Percentiles rank a stretch among this genome's conserved stretches.
These are phyloP conservation scores for Bryopsis sp. DNA, from an alignment of 139 green algal genomes.

Conservation along the genomic window DNA sequence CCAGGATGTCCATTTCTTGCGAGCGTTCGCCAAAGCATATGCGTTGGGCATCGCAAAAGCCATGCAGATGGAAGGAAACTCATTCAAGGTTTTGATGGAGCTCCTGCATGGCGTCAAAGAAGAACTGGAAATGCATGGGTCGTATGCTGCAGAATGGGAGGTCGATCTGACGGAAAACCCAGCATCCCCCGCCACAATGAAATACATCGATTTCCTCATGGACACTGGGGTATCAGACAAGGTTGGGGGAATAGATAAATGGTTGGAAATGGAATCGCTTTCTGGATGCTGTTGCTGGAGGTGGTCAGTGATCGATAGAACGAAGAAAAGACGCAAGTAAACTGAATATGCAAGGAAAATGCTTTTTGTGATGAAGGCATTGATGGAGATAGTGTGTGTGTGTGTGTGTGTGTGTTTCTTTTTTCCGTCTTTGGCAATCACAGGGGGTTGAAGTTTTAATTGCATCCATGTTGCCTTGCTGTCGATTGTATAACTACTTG, in stretches of 20 bases:
- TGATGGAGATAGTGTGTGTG: too few species aligned
- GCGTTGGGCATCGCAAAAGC: constrained; percentile 32
- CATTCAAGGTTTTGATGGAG: constrained; percentile 9
- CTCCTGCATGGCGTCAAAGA: constrained; percentile 41
- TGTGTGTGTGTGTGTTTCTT: too few species aligned
- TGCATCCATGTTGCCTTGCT: constrained; percentile 62
- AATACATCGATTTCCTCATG: constrained; percentile 58
- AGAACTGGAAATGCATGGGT: constrained; percentile 55
- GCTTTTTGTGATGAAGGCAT: too few species aligned
- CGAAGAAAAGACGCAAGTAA: too few species aligned
- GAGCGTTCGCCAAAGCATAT: constrained; percentile 51
- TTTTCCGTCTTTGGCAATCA: neutral
- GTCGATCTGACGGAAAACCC: constrained; percentile 25
- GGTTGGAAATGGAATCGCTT: too few species aligned
- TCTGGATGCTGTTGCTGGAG: too few species aligned
- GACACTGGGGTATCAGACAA: too few species aligned
- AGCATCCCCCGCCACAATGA: constrained; percentile 35
- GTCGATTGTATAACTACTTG: constrained; percentile 63
- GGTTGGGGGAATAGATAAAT: too few species aligned
- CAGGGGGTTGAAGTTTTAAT: constrained; percentile 38
- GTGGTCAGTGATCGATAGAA: too few species aligned
- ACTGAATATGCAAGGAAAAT: too few species aligned
- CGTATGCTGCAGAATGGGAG: constrained; percentile 48
- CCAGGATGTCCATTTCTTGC: constrained; percentile 53
- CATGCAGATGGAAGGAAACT: constrained; percentile 16